Conservation (phyloP, 2,329 filamentous ascomycete genomes). For the Fusarium nygamai region DNA sequence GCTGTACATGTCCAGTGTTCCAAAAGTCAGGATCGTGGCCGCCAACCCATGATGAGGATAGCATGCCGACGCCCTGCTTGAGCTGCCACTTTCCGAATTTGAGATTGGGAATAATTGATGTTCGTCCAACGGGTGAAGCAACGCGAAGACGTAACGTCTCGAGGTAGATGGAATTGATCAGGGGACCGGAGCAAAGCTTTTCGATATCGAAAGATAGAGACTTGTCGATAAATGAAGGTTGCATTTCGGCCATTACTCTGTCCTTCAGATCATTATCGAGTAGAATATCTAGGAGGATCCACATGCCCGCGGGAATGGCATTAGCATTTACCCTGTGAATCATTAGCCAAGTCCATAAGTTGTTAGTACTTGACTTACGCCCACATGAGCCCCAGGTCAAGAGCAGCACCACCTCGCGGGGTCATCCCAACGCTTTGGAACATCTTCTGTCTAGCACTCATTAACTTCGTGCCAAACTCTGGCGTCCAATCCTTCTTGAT, state of each 20-base stretch:
- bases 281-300: constrained; percentile 32
- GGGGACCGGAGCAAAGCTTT: constrained; percentile 32
- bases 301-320: constrained; percentile 35
- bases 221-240: not conserved
- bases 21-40: constrained; percentile 28
- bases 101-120: constrained; percentile 31
- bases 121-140: constrained; percentile 34
- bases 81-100: constrained; percentile 33
- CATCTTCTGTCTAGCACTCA: constrained; percentile 39
- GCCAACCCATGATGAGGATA: constrained; percentile 22
- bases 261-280: constrained; percentile 10
- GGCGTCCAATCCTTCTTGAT: constrained; percentile 36
- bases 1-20: constrained; percentile 23
- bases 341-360: fast-evolving
- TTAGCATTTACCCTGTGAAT: constrained; percentile 19
- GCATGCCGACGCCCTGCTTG: constrained; percentile 21
- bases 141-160: constrained; percentile 47
- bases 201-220: constrained; percentile 30
- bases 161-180: constrained; percentile 50
- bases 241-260: constrained; percentile 30
- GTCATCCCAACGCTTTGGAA: constrained; percentile 19
- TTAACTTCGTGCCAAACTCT: constrained; percentile 38
- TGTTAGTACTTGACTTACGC: constrained; percentile 5
- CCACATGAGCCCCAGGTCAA: constrained; percentile 39
- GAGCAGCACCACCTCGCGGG: constrained; percentile 24